Percentiles rank a stretch among this genome's conserved stretches.
These are phyloP conservation scores for Arachnopeziza araneosa DNA, from an alignment of 2,329 filamentous ascomycete species.

Conservation along the genomic window DNA sequence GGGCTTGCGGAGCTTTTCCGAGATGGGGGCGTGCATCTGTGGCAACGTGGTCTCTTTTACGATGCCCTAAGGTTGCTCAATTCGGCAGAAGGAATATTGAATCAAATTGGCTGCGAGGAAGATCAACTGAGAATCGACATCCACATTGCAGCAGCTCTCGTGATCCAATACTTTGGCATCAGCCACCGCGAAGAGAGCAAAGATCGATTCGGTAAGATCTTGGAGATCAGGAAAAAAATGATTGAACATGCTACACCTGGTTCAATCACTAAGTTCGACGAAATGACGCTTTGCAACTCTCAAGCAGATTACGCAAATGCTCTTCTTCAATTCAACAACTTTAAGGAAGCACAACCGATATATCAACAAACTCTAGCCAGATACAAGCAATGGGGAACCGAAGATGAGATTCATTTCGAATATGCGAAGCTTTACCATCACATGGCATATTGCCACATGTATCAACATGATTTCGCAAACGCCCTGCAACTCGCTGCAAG, in stretches of 20 bases:
- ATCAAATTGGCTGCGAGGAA: constrained; percentile 12
- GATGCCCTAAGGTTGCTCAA: constrained; percentile 14
- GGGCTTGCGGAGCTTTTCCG: constrained; percentile 14
- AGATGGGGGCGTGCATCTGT: constrained; percentile 17
- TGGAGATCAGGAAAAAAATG: constrained; percentile 10
- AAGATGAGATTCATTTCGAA: constrained; percentile 10
- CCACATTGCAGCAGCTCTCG: constrained; percentile 13
- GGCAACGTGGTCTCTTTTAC: constrained; percentile 13
- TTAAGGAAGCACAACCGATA: constrained; percentile 11
- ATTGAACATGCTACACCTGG: background rate
- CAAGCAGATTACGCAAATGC: constrained; percentile 15
- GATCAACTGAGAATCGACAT: constrained; percentile 14
- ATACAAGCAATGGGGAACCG: constrained; percentile 4
- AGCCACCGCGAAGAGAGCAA: constrained; percentile 10
- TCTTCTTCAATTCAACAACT: constrained; percentile 15
- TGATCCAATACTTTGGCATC: constrained; percentile 18
- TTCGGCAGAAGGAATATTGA: constrained; percentile 14
- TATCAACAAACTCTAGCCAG: constrained; percentile 8
- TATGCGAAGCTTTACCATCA: constrained; percentile 18
- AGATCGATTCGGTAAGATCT: constrained; percentile 12
- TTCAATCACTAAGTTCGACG: constrained; percentile 6
- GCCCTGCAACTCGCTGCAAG: constrained; percentile 11
- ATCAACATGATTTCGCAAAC: constrained; percentile 11
- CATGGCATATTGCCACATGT: constrained; percentile 17
- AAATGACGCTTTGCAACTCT: constrained; percentile 12